Evolutionary conservation across 2,329 filamentous ascomycete genomes (phyloP).

Genomic region (Thielaviopsis ethacetica): DNA sequence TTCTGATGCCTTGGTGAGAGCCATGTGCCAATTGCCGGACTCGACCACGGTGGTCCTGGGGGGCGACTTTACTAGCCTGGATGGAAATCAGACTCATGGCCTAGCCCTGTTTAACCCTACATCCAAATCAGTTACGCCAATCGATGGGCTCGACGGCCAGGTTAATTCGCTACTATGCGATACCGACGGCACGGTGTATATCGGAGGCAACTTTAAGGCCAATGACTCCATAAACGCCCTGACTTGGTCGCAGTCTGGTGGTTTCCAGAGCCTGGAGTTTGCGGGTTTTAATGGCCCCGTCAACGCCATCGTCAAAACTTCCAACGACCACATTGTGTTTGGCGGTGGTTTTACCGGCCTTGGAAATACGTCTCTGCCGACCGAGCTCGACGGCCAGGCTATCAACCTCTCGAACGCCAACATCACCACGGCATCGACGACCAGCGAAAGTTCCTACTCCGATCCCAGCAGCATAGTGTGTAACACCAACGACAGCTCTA

Average conservation of each 20-base stretch:
- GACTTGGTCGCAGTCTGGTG: conserved; percentile 51
- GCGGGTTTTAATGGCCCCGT: conserved; percentile 90
- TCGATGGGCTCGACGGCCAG: conserved; percentile 67
- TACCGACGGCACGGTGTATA: conserved; percentile 61
- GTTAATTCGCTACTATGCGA: conserved; percentile 79
- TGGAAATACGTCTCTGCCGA: conserved; percentile 55
- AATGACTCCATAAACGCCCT: conserved; percentile 80
- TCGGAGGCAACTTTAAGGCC: conserved; percentile 73
- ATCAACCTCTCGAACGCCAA: conserved; percentile 72
- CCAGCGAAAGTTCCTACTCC: conserved; percentile 45
- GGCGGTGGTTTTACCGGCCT: conserved; percentile 80
- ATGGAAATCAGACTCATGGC: conserved; percentile 56
- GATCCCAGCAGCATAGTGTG: conserved; percentile 75
- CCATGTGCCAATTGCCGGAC: conserved; percentile 64
- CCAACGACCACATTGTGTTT: conserved; percentile 77
- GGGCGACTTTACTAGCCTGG: conserved; percentile 90
- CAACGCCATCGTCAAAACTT: conserved; percentile 62
- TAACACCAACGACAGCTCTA: conserved; percentile 47
- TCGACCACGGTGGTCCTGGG: conserved; percentile 61
- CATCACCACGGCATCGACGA: conserved; percentile 50
- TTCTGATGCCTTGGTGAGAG: conserved; percentile 69
- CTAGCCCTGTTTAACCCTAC: conserved; percentile 69
- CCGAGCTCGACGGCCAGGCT: conserved; percentile 53
- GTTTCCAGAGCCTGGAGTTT: conserved; percentile 74
- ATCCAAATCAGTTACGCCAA: conserved; percentile 50